Percentiles rank a stretch among this genome's conserved stretches.
Evolutionary conservation across 306 rosid species (phyloP).

Genomic region (Delonix regia): DNA sequence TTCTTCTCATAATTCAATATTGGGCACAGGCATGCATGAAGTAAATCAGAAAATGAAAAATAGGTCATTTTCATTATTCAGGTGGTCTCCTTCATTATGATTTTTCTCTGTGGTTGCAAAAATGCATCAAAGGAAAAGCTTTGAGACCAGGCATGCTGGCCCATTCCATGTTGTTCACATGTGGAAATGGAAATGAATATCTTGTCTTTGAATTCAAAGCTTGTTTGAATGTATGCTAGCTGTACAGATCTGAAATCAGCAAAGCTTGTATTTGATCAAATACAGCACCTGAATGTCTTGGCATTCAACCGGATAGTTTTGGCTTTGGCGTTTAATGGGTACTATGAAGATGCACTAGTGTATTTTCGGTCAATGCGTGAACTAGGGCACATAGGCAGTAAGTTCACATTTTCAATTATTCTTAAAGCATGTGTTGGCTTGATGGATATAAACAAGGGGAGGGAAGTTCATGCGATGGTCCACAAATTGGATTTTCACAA

Average conservation of each 20-base stretch:
- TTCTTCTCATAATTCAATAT: no score
- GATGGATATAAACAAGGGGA: constrained; percentile 65
- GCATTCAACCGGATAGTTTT: constrained; percentile 68
- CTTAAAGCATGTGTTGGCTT: constrained; percentile 66
- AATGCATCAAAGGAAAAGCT: constrained; percentile 65
- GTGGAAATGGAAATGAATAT: constrained; percentile 49
- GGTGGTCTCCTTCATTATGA: constrained; percentile 40
- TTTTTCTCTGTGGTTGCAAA: constrained; percentile 52
- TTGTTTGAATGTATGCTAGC: constrained; percentile 70
- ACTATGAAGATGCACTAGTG: constrained; percentile 50
- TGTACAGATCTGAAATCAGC: constrained; percentile 57
- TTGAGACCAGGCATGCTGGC: constrained; percentile 63
- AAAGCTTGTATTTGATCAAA: constrained; percentile 31
- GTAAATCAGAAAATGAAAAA: constrained; percentile 34
- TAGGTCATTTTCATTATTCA: constrained; percentile 19
- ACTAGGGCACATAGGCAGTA: constrained; percentile 47
- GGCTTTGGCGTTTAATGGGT: constrained; percentile 55
- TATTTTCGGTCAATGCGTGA: constrained; percentile 50
- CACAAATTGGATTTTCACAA: constrained; percentile 50
- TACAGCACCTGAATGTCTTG: constrained; percentile 59
- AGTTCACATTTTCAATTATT: constrained; percentile 53
- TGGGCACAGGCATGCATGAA: neutral
- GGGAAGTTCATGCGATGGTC: constrained; percentile 61
- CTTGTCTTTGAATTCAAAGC: constrained; percentile 58
- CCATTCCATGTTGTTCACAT: constrained; percentile 55